Evolutionary conservation across 148 eudicot genomes (phyloP).

Genomic region (Rhododendron griersonianum): DNA sequence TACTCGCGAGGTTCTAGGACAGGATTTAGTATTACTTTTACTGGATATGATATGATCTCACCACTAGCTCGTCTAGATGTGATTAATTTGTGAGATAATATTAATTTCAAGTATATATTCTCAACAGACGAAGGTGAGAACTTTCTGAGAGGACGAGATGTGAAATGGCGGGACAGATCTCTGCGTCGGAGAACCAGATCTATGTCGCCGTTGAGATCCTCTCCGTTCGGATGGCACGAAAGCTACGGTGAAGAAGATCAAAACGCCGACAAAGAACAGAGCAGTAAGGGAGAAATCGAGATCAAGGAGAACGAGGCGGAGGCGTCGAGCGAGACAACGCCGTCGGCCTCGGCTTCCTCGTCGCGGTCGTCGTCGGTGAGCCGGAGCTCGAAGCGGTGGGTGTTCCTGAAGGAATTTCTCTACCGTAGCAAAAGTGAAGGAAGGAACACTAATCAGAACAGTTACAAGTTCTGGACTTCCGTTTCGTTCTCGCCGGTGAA

Average conservation of each 20-base stretch:
- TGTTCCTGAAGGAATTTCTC: slow-evolving; percentile 73
- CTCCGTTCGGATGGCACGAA: slow-evolving; percentile 38
- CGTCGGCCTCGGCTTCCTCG: slow-evolving; percentile 60
- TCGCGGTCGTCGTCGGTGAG: slow-evolving; percentile 78
- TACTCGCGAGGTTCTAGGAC: not conserved
- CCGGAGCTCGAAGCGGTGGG: slow-evolving; percentile 82
- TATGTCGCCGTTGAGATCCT: slow-evolving; percentile 59
- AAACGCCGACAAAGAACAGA: not conserved
- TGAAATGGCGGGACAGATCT: slow-evolving; percentile 50
- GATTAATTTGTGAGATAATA: not conserved
- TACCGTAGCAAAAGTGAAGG: slow-evolving; percentile 88
- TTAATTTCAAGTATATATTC: not conserved
- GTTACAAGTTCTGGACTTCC: slow-evolving; percentile 62
- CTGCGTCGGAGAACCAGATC: slow-evolving; percentile 65
- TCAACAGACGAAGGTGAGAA: not conserved
- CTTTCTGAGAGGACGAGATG: slow-evolving; percentile 41
- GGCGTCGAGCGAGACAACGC: slow-evolving; percentile 31
- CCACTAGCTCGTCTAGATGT: not conserved
- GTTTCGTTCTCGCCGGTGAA: slow-evolving; percentile 61
- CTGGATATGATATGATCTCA: not conserved
- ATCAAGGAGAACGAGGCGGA: slow-evolving; percentile 11
- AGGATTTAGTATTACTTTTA: not conserved
- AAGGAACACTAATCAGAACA: slow-evolving; percentile 34
- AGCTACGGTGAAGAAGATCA: slow-evolving; percentile 5
- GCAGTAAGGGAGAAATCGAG: not conserved